These are phyloP conservation scores for Neonectria punicea DNA, from an alignment of 2,329 filamentous ascomycete genomes.

Conservation along the genomic window DNA sequence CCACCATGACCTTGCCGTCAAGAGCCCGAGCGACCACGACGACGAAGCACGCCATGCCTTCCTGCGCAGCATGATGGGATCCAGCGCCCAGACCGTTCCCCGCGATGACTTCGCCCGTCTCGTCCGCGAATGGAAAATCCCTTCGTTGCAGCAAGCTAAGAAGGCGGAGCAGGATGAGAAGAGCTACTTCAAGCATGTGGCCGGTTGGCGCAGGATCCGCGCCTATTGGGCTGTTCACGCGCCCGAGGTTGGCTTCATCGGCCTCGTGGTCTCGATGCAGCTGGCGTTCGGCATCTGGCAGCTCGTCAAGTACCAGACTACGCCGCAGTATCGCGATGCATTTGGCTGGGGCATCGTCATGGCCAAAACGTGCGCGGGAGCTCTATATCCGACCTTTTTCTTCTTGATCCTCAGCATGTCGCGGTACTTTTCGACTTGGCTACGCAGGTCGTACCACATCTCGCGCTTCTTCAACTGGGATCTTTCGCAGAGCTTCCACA, in stretches of 20 bases:
- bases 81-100: conserved; percentile 54
- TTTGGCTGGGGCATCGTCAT: conserved; percentile 67
- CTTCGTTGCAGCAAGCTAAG: conserved; percentile 58
- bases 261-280: conserved; percentile 58
- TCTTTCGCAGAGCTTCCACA: conserved; percentile 64
- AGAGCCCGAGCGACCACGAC: conserved; percentile 51
- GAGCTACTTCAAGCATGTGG: conserved; percentile 57
- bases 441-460: conserved; percentile 61
- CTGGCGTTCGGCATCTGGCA: conserved; percentile 66
- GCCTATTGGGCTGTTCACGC: conserved; percentile 67
- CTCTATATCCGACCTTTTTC: conserved; percentile 67
- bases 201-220: conserved; percentile 56
- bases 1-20: conserved; percentile 60
- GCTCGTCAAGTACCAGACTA: conserved; percentile 61
- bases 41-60: conserved; percentile 61
- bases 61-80: conserved; percentile 60
- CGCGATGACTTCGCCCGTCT: conserved; percentile 57
- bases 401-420: conserved; percentile 69
- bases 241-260: conserved; percentile 61
- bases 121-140: conserved; percentile 59
- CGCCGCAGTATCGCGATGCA: conserved; percentile 55
- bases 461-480: conserved; percentile 69
- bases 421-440: conserved; percentile 63
- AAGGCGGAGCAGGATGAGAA: conserved; percentile 58
- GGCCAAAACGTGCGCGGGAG: conserved; percentile 65